Evolutionary conservation across 768 basidiomycete species (phyloP).

Genomic region (Psilocybe cyanescens): DNA sequence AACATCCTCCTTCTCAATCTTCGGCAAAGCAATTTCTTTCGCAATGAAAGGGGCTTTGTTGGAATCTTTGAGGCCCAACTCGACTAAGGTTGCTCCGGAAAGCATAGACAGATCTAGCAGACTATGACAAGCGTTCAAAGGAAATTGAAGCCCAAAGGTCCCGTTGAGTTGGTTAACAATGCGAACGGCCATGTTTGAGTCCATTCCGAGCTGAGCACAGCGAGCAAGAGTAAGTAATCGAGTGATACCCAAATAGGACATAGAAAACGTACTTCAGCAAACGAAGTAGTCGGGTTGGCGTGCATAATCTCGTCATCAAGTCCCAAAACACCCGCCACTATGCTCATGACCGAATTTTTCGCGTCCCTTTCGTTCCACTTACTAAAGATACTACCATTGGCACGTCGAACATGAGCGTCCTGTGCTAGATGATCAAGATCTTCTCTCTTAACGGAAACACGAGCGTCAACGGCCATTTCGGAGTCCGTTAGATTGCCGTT

Average conservation of each 20-base stretch:
- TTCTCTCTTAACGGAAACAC: too few species aligned
- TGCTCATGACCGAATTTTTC: slow-evolving; percentile 5
- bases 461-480: too few species aligned
- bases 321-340: slow-evolving; percentile 17
- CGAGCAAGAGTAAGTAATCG: neutral
- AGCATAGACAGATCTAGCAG: slow-evolving; percentile 25
- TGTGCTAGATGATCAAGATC: too few species aligned
- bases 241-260: neutral
- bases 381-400: neutral
- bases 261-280: slow-evolving; percentile 27
- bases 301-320: slow-evolving; percentile 14
- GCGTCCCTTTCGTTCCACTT: slow-evolving; percentile 12
- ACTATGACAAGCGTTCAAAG: slow-evolving; percentile 32
- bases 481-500: too few species aligned
- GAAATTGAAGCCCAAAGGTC: slow-evolving; percentile 19
- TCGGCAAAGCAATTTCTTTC: neutral
- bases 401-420: too few species aligned
- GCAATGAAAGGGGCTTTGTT: neutral
- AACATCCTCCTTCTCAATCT: slow-evolving; percentile 19
- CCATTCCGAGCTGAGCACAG: slow-evolving; percentile 30
- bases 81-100: slow-evolving; percentile 15
- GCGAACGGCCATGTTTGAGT: slow-evolving; percentile 28
- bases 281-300: slow-evolving; percentile 20
- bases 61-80: slow-evolving; percentile 11
- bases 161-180: slow-evolving; percentile 31